Evolutionary conservation across 1,139 yeast genomes (phyloP).

Genomic region (Kodamaea sp.): DNA sequence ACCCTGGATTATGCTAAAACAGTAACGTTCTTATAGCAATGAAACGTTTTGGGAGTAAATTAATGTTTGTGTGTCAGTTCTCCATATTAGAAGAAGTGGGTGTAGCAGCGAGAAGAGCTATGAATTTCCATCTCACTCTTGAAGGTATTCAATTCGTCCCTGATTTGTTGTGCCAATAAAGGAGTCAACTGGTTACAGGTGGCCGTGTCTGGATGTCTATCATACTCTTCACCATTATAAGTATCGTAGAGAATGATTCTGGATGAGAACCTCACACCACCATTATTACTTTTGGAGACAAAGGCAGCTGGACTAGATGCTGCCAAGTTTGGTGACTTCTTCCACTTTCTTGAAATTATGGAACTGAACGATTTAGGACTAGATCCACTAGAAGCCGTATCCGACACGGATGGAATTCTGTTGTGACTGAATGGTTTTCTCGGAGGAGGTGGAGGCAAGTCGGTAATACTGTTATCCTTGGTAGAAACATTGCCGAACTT

Average conservation of each 20-base stretch:
- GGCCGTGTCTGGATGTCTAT: conserved; percentile 90
- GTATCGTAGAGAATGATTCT: conserved; percentile 86
- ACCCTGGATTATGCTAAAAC: no score
- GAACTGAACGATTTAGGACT: conserved; percentile 37
- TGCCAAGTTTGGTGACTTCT: conserved; percentile 18
- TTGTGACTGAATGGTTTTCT: conserved; percentile 24
- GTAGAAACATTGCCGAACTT: conserved; percentile 1
- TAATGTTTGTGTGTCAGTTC: conserved; percentile 1
- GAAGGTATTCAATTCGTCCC: conserved; percentile 78
- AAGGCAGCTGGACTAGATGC: conserved; percentile 5
- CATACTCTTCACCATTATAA: conserved; percentile 81
- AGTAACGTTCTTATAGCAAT: no score
- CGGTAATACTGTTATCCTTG: conserved; percentile 1
- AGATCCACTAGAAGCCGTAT: conserved; percentile 23
- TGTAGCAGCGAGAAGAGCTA: conserved; percentile 71
- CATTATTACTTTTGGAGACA: conserved; percentile 6
- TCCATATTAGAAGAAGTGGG: conserved; percentile 68
- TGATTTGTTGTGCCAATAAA: conserved; percentile 79
- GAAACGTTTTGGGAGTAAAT: no score
- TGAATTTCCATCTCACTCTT: conserved; percentile 84
- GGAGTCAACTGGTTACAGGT: conserved; percentile 95
- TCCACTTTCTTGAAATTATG: conserved; percentile 30
- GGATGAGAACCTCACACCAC: conserved; percentile 74
- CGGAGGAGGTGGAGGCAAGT: conserved; percentile 20
- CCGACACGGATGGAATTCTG: conserved; percentile 28